A percentile compares a stretch with the other conserved stretches of the same genome.
phyloP scores from a whole-genome alignment of 176 grass and related monocot species.

The Pharus latifolius region DNA sequence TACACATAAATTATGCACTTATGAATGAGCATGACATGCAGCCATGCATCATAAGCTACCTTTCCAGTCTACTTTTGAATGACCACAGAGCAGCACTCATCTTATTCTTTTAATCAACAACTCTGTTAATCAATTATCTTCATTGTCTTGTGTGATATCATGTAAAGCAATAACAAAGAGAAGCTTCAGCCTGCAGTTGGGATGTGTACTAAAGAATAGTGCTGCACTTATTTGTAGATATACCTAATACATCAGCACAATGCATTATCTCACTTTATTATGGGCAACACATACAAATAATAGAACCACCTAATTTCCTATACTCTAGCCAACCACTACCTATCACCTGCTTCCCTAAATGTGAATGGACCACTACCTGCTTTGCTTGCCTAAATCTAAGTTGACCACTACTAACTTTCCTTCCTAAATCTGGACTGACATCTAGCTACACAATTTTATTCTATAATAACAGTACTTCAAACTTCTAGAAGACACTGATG shows the following conservation, averaged over 20 bases:
- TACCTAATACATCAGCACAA: slow-evolving; percentile 8
- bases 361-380: neutral
- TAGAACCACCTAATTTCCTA: neutral
- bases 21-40: neutral
- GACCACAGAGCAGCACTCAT: neutral
- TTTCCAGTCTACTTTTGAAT: neutral
- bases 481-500: neutral
- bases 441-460: neutral
- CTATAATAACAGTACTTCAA: neutral
- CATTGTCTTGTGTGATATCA: neutral
- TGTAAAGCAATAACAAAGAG: slow-evolving; percentile 9
- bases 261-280: neutral
- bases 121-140: neutral
- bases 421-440: neutral
- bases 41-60: neutral
- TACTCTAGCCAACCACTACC: neutral
- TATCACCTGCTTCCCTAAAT: neutral
- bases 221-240: neutral
- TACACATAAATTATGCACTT: neutral
- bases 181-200: neutral
- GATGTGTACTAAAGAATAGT: slow-evolving; percentile 7
- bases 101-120: neutral
- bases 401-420: neutral
- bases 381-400: slow-evolving; percentile 4
- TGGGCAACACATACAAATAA: neutral